These are phyloP conservation scores for Trichoderma koningii DNA, from an alignment of 2,329 filamentous ascomycete species.

Conservation along the genomic window DNA sequence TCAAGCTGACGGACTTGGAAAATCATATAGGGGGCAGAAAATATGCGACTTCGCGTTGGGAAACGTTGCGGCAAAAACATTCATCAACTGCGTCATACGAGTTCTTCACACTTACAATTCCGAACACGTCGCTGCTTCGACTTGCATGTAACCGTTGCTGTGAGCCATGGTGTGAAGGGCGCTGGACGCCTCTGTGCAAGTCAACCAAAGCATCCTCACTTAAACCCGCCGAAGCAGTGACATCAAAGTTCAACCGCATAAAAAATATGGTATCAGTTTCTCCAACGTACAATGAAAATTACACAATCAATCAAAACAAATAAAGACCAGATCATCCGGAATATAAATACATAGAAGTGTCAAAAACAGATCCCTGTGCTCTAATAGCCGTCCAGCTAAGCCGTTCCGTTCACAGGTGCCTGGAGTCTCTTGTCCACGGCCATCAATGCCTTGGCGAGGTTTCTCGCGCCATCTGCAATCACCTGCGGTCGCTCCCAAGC, in stretches of 20 bases:
- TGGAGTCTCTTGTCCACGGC: conserved; percentile 44
- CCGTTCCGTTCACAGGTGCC: conserved; percentile 33
- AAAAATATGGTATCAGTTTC: neutral
- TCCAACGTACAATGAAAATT: neutral
- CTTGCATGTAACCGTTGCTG: too few species aligned
- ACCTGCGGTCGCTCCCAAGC: conserved; percentile 53
- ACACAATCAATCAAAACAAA: neutral
- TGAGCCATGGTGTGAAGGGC: too few species aligned
- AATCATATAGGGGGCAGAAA: neutral
- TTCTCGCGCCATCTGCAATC: conserved; percentile 46
- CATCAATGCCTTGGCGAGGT: conserved; percentile 45
- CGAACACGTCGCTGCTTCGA: too few species aligned
- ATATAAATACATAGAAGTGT: neutral
- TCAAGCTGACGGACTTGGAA: neutral
- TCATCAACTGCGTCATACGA: too few species aligned
- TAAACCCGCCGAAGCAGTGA: neutral
- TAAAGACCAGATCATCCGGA: neutral
- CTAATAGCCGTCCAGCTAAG: conserved; percentile 41
- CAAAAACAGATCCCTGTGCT: conserved; percentile 31
- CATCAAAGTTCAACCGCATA: neutral
- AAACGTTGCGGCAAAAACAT: too few species aligned
- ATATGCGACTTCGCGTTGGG: neutral
- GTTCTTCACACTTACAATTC: too few species aligned
- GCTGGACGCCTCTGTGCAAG: too few species aligned
- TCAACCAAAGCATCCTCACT: neutral